Percentiles rank a stretch among this genome's conserved stretches.
Conservation (phyloP, 345 rosid genomes). For the Citrus glauca region DNA sequence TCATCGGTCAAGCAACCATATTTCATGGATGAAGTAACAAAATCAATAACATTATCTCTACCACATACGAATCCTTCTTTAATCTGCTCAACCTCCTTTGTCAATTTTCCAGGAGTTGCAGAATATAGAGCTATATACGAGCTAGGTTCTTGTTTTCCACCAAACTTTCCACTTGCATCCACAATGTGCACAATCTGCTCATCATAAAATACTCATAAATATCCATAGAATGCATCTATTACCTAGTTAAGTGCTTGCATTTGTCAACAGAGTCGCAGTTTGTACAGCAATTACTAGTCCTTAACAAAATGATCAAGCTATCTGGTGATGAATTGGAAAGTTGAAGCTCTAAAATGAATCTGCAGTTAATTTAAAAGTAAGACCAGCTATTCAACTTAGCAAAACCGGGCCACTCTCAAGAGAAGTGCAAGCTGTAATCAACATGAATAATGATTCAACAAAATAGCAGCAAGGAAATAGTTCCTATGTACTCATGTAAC, state of each 20-base stretch:
- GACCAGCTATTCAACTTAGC: neutral
- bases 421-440: neutral
- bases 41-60: slow-evolving; percentile 61
- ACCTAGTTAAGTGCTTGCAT: slow-evolving; percentile 7
- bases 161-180: slow-evolving; percentile 50
- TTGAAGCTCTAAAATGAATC: neutral
- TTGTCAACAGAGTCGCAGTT: neutral
- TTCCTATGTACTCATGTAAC: slow-evolving; percentile 17
- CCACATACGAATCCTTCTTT: slow-evolving; percentile 78
- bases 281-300: neutral
- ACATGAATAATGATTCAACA: neutral
- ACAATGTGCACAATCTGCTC: slow-evolving; percentile 88
- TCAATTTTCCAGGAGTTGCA: slow-evolving; percentile 78
- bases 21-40: slow-evolving; percentile 61
- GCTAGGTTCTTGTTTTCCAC: slow-evolving; percentile 41
- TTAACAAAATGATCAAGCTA: neutral
- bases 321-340: neutral
- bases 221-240: neutral
- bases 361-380: neutral
- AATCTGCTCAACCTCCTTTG: slow-evolving; percentile 59
- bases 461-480: neutral
- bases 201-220: slow-evolving; percentile 5
- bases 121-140: slow-evolving; percentile 72
- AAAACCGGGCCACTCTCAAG: neutral
- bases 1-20: slow-evolving; percentile 71